phyloP scores from a whole-genome alignment of 495 filamentous ascomycete species.

The Letharia lupina region DNA sequence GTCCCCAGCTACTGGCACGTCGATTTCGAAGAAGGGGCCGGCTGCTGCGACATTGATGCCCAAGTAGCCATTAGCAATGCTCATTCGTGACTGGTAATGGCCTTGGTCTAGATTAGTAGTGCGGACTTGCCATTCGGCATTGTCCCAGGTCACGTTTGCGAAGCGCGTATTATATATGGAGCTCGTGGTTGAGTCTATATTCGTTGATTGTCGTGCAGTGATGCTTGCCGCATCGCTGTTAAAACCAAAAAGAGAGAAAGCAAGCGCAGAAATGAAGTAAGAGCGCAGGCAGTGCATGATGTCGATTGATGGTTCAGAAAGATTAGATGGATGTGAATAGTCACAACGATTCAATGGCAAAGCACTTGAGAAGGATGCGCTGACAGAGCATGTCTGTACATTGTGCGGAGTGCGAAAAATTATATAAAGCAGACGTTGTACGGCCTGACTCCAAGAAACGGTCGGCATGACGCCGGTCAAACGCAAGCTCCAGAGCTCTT shows the following conservation, averaged over 20 bases:
- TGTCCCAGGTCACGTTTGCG: slow-evolving; percentile 51
- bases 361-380: background rate
- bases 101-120: slow-evolving; percentile 50
- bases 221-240: slow-evolving; percentile 14
- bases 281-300: slow-evolving; percentile 20
- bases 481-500: slow-evolving; percentile 4
- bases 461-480: slow-evolving; percentile 15
- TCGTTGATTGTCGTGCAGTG: slow-evolving; percentile 12
- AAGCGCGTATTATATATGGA: slow-evolving; percentile 41
- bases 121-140: slow-evolving; percentile 52
- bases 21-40: slow-evolving; percentile 64
- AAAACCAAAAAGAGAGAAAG: slow-evolving; percentile 12
- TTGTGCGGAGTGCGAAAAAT: slow-evolving; percentile 16
- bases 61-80: slow-evolving; percentile 56
- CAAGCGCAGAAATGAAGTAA: slow-evolving; percentile 13
- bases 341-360: slow-evolving; percentile 10
- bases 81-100: slow-evolving; percentile 54
- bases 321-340: background rate
- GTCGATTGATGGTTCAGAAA: background rate
- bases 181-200: slow-evolving; percentile 2
- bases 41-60: slow-evolving; percentile 53
- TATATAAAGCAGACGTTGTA: slow-evolving; percentile 12
- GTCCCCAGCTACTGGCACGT: slow-evolving; percentile 41
- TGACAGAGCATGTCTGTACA: slow-evolving; percentile 11
- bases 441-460: background rate